Conservation (phyloP, 345 rosid genomes). For the Odontarrhena argentea region DNA sequence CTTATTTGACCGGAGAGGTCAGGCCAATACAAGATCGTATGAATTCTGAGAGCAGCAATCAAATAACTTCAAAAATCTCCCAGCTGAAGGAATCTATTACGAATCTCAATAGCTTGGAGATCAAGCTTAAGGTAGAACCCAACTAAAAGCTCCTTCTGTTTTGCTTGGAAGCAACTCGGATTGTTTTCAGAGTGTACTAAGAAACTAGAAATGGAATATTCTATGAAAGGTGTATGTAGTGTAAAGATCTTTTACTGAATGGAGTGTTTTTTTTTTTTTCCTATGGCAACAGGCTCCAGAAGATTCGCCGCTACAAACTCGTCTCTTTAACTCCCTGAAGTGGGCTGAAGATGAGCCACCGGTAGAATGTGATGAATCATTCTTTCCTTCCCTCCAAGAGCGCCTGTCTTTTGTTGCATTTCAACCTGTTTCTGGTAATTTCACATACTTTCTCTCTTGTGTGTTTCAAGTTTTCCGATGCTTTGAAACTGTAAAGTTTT, state of each 20-base stretch:
- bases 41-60: constrained; percentile 34
- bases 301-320: constrained; percentile 64
- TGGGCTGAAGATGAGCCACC: constrained; percentile 67
- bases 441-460: neutral
- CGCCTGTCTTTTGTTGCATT: constrained; percentile 69
- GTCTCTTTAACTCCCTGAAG: constrained; percentile 52
- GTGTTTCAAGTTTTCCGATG: neutral
- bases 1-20: constrained; percentile 76
- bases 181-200: neutral
- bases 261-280: constrained; percentile 23
- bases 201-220: neutral
- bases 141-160: neutral
- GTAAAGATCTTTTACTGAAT: constrained; percentile 4
- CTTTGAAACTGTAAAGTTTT: neutral
- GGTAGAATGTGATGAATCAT: constrained; percentile 54
- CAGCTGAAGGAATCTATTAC: constrained; percentile 57
- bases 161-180: neutral
- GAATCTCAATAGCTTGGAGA: constrained; percentile 69
- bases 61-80: constrained; percentile 45
- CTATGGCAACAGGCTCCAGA: constrained; percentile 54
- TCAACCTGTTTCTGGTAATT: constrained; percentile 66
- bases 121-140: constrained; percentile 68
- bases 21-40: constrained; percentile 57
- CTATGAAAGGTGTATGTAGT: neutral
- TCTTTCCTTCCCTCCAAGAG: constrained; percentile 62